These are phyloP conservation scores for Kodamaea leandrae DNA, from an alignment of 805 yeast species.

Conservation along the genomic window DNA sequence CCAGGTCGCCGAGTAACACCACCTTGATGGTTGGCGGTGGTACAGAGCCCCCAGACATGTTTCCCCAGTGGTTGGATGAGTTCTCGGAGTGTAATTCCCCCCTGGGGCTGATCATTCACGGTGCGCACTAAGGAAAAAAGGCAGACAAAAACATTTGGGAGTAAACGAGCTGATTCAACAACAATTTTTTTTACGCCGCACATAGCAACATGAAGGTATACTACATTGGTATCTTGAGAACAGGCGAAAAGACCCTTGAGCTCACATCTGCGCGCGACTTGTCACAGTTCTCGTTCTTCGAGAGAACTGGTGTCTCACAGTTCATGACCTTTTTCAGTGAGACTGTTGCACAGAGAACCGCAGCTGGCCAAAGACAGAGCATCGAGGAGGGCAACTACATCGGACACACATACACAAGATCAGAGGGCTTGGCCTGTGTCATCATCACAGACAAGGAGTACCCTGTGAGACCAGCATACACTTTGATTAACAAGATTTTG, in stretches of 20 bases:
- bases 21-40: slow-evolving; percentile 40
- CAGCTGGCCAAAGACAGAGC: slow-evolving; percentile 87
- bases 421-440: slow-evolving; percentile 91
- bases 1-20: slow-evolving; percentile 56
- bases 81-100: too few species aligned
- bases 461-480: slow-evolving; percentile 95
- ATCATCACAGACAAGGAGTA: slow-evolving; percentile 92
- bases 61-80: too few species aligned
- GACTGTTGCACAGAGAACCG: slow-evolving; percentile 86
- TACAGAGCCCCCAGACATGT: too few species aligned
- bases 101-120: neutral
- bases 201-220: slow-evolving; percentile 79
- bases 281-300: slow-evolving; percentile 85
- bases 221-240: slow-evolving; percentile 81
- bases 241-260: slow-evolving; percentile 65
- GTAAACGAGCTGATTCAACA: neutral
- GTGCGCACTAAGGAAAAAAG: neutral
- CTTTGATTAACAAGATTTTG: slow-evolving; percentile 81
- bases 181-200: neutral
- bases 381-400: slow-evolving; percentile 89
- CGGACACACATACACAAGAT: slow-evolving; percentile 87
- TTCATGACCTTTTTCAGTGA: slow-evolving; percentile 93
- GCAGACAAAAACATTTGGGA: neutral
- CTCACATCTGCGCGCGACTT: slow-evolving; percentile 79
- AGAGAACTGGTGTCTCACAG: slow-evolving; percentile 76